Evolutionary conservation across 257 asterid species (phyloP).

Genomic region (Rauvolfia tetraphylla): DNA sequence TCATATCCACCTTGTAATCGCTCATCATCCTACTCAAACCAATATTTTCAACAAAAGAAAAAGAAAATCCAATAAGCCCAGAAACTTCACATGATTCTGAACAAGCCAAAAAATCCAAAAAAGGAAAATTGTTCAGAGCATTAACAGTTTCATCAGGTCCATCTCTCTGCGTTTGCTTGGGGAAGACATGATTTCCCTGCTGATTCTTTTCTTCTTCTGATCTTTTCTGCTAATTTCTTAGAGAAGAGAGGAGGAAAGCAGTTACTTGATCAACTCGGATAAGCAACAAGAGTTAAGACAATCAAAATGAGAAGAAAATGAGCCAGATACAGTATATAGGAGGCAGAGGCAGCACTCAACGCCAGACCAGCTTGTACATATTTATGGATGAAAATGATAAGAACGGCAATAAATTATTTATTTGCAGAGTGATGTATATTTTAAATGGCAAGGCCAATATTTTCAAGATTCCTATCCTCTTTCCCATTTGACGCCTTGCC

Average conservation of each 20-base stretch:
- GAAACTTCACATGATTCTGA: not conserved
- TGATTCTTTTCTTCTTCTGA: slow-evolving; percentile 1
- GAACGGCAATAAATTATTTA: not conserved
- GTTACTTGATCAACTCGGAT: slow-evolving; percentile 17
- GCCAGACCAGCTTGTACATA: not conserved
- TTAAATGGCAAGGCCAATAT: slow-evolving; percentile 4
- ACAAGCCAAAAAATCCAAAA: not conserved
- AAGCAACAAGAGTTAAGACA: slow-evolving; percentile 11
- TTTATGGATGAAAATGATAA: not conserved
- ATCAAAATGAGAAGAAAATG: slow-evolving; percentile 8
- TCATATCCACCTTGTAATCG: slow-evolving; percentile 95
- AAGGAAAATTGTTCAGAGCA: slow-evolving; percentile 19
- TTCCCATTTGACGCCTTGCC: slow-evolving; percentile 22
- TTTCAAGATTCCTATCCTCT: slow-evolving; percentile 15
- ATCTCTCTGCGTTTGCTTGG: slow-evolving; percentile 99
- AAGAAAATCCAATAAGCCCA: slow-evolving; percentile 10
- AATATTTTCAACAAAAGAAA: not conserved
- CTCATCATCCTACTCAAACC: slow-evolving; percentile 83
- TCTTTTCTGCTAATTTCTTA: not conserved
- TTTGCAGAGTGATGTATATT: not conserved
- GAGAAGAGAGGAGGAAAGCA: slow-evolving; percentile 8
- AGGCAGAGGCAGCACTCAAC: not conserved
- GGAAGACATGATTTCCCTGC: slow-evolving; percentile 63
- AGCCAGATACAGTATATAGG: not conserved
- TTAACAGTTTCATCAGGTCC: slow-evolving; percentile 95